phyloP scores from a whole-genome alignment of 2,329 filamentous ascomycete species.

The Penicillium glabrum region DNA sequence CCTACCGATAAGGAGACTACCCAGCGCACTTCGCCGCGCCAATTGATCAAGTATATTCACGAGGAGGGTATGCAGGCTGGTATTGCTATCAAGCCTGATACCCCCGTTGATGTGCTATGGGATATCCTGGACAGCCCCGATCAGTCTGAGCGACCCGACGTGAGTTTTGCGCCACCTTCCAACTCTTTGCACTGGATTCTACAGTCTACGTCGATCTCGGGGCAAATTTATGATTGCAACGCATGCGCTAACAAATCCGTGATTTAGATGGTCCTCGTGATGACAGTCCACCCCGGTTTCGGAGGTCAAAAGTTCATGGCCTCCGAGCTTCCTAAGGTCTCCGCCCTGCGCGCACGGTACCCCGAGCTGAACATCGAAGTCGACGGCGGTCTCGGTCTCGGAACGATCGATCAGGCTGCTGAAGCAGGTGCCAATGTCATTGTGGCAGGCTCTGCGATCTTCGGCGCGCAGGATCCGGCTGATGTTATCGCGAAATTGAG shows the following conservation, averaged over 20 bases:
- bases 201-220: neutral
- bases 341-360: constrained; percentile 77
- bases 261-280: constrained; percentile 88
- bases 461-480: constrained; percentile 82
- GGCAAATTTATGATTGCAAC: neutral
- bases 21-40: constrained; percentile 74
- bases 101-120: constrained; percentile 86
- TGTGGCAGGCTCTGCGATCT: constrained; percentile 93
- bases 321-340: constrained; percentile 89
- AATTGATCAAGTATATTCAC: constrained; percentile 89
- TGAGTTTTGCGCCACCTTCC: constrained; percentile 50
- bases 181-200: too few species aligned
- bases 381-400: constrained; percentile 83
- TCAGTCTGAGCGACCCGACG: constrained; percentile 79
- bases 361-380: constrained; percentile 96
- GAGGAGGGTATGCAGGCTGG: constrained; percentile 83
- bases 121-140: constrained; percentile 76
- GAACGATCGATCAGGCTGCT: constrained; percentile 89
- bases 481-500: constrained; percentile 83
- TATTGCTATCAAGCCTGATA: constrained; percentile 93
- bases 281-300: constrained; percentile 98
- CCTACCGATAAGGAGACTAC: constrained; percentile 67
- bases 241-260: constrained; percentile 6
- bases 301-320: constrained; percentile 99
- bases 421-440: constrained; percentile 98